Evolutionary conservation across 2,329 filamentous ascomycete genomes (phyloP), one percentile per base, ranked within the genome.

Genomic region (Trichoderma endophyticum): DNA sequence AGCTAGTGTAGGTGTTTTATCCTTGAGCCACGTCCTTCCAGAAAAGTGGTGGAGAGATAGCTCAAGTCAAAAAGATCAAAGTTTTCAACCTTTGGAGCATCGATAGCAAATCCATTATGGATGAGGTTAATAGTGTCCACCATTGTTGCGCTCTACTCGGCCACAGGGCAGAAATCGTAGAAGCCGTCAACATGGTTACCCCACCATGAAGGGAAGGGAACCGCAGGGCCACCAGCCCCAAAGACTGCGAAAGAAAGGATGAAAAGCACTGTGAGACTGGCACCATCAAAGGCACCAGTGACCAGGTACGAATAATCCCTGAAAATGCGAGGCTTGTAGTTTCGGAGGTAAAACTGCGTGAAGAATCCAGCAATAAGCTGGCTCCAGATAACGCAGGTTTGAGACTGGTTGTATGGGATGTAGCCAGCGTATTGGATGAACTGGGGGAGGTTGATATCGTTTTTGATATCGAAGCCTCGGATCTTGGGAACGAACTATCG

Each of bases 201-300:
- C 86, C 86, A 88, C 86, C 86, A 88, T 2, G 75, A 77, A 0
- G 86, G 86, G 75, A 88, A 88, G 0, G 84, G 81, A 11, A 79
- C 76, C 0, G 83, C 77, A 1, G 74, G 72, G 0, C 84, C 84
- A 34, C 85, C 84, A 3, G 85, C 86, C 0, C 86, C 87, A 69
- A 88, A 87, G 0, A 88, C 86, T 1, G 86, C 86, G 77, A 88
- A 88, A 0, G 86, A 87, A 14, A 88, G 78, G 54, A 88, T 84
- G 67, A 88, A 88, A 3, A 88, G 78, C 0, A 82, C 84, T 1
- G 80, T 78, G 4, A 87, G 80, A 72, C 81, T 83, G 8, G 83
- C 87, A 11, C 86, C 87, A 72, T 88, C 87, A 18, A 85, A 85
- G 0, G 86, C 86, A n/a, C 83, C 86, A 0, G 85, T 84, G 2